Base-by-base conservation (phyloP, 306 rosid genomes). In the Lathyrus aphaca region DNA sequence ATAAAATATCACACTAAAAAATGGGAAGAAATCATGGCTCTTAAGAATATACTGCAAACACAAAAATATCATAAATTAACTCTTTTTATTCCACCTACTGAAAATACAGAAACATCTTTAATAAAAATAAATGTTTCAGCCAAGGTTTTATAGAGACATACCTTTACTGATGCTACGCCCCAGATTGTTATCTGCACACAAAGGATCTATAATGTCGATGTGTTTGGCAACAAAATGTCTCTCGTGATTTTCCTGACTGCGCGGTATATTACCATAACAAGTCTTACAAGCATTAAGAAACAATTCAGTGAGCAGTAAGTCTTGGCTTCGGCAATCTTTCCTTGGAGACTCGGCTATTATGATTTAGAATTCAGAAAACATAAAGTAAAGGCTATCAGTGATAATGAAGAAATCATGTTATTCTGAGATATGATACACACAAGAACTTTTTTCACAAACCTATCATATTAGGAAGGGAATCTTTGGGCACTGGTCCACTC, bases 101-200 rank as follows among this genome's bases (percentile, higher is more conserved):
- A 11, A 66, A 46, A 9, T 27, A 56, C 13, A 39, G 50, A 72
- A 67, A 39, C 74, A 73, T 42, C 58, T 38, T 14, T 1, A 23
- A 32, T 44, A 10, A 49, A 35, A 40, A 39, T 2, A 59, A 64
- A n/a, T 18, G 49, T 62, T 10, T 4, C 17, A 55, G 38, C 4
- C 21, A 64, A 37, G 66, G 32, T 49, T 37, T 19, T 16, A 40
- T 43, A 37, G 63, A 59, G 30, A 71, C 25, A 48, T 81, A 92
- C 98, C 91, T 62, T 79, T 85, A 69, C 83, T 85, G 40, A 92
- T 86, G 79, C 96, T 92, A 27, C 96, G 93, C 10, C 98, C 98
- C 75, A 92, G 84, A 65, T 92, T 92, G 80, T 90, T 92, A 83
- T 82, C 85, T 54, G 68, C 39, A 40, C 86, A 81, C 82, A 92